Percentiles rank a stretch among this genome's conserved stretches.
phyloP scores from a whole-genome alignment of 495 filamentous ascomycete species.

The Aspergillus sparsus region DNA sequence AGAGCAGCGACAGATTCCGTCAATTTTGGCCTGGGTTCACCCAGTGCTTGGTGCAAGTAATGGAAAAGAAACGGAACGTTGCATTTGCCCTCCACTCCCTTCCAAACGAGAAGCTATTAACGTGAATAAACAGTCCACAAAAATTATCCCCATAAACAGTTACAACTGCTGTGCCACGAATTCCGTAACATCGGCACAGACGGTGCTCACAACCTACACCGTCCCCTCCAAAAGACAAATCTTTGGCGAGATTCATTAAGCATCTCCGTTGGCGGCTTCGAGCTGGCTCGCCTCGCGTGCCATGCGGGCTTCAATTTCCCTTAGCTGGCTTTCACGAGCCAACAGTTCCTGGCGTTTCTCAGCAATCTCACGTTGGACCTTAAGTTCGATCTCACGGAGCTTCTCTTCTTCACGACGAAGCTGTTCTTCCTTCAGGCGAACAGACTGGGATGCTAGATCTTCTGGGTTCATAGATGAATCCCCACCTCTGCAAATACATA shows the following conservation, averaged over 20 bases:
- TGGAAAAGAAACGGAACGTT: conserved; percentile 29
- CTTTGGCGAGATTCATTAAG: conserved; percentile 34
- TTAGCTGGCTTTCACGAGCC: conserved; percentile 95
- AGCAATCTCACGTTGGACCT: conserved; percentile 99
- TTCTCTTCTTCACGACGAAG: conserved; percentile 99
- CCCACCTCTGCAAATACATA: conserved; percentile 1
- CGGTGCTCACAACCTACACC: conserved; percentile 38
- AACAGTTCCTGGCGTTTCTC: conserved; percentile 99
- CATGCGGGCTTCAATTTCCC: conserved; percentile 89
- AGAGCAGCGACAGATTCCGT: conserved; percentile 23
- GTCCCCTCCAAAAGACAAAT: conserved; percentile 28
- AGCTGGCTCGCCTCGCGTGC: conserved; percentile 62
- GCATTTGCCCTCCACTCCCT: conserved; percentile 30
- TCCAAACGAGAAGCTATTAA: conserved; percentile 48
- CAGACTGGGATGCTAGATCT: conserved; percentile 92
- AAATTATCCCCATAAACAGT: conserved; percentile 50
- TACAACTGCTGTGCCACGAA: conserved; percentile 43
- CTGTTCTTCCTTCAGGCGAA: conserved; percentile 98
- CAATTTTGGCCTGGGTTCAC: conserved; percentile 16
- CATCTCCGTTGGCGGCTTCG: conserved; percentile 51
- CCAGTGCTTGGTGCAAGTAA: conserved; percentile 18
- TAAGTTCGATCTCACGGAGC: conserved; percentile 96
- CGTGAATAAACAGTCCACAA: conserved; percentile 49
- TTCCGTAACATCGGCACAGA: conserved; percentile 47
- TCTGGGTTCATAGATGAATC: conserved; percentile 97